phyloP scores from a whole-genome alignment of 2,329 filamentous ascomycete species.

The Cladophialophora yegresii region DNA sequence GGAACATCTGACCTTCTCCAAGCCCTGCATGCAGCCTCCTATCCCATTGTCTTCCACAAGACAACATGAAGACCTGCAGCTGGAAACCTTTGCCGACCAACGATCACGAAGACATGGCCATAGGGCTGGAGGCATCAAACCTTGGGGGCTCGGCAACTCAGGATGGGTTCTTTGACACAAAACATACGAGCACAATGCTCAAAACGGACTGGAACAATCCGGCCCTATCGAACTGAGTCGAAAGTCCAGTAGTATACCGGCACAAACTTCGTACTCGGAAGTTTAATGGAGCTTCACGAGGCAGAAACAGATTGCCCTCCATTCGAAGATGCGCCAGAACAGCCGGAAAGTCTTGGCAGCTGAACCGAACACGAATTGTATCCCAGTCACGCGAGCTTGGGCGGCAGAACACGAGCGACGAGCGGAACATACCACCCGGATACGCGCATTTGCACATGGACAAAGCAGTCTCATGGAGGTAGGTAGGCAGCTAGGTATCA shows the following conservation, averaged over 20 bases:
- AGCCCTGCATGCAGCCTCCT: neutral
- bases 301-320: neutral
- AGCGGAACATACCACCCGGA: neutral
- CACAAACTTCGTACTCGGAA: slow-evolving; percentile 5
- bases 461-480: neutral
- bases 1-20: neutral
- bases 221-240: neutral
- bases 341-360: slow-evolving; percentile 2
- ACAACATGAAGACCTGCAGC: neutral
- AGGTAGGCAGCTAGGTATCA: neutral
- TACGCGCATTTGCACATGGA: neutral
- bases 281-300: neutral
- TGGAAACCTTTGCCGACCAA: neutral
- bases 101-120: neutral
- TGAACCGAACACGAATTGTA: neutral
- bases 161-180: neutral
- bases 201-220: neutral
- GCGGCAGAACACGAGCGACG: neutral
- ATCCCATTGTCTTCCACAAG: neutral
- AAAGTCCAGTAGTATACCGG: neutral
- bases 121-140: neutral
- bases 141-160: neutral
- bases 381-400: neutral
- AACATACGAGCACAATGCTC: neutral
- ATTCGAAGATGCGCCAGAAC: neutral